phyloP scores from a whole-genome alignment of 257 asterid species.

The Solanum sparsipilum region DNA sequence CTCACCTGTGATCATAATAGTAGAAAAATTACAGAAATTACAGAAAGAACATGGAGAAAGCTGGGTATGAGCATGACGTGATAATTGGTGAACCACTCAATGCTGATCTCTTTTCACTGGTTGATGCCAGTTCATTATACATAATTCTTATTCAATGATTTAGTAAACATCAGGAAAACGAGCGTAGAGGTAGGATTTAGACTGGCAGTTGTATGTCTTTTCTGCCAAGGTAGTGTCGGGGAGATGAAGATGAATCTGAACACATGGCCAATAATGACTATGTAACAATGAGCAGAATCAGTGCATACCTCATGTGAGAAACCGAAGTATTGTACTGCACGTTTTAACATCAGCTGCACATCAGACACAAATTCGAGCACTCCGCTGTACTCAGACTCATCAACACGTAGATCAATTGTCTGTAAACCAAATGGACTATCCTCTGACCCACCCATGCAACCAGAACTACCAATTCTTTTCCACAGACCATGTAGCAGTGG shows the following conservation, averaged over 20 bases:
- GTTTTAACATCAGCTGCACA: constrained; percentile 80
- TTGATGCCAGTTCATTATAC: not conserved
- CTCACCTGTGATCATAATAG: constrained; percentile 52
- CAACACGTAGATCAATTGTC: constrained; percentile 60
- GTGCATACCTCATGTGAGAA: constrained; percentile 65
- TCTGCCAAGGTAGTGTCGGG: not conserved
- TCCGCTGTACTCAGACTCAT: constrained; percentile 55
- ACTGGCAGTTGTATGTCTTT: not conserved
- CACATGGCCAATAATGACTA: not conserved
- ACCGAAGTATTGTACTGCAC: constrained; percentile 58
- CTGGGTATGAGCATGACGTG: not conserved
- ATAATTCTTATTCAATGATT: not conserved
- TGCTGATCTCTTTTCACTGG: not conserved
- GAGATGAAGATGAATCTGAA: not conserved
- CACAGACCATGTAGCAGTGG: constrained; percentile 86
- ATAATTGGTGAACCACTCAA: not conserved
- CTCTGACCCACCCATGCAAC: constrained; percentile 31
- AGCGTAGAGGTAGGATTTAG: not conserved
- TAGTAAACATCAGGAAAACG: not conserved
- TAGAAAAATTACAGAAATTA: not conserved
- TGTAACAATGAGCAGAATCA: not conserved
- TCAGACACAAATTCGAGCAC: constrained; percentile 76
- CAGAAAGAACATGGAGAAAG: not conserved
- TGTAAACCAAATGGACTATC: constrained; percentile 58
- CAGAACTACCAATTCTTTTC: constrained; percentile 68